Conservation (phyloP, 805 yeast genomes). For the Candida methanosorbosa region DNA sequence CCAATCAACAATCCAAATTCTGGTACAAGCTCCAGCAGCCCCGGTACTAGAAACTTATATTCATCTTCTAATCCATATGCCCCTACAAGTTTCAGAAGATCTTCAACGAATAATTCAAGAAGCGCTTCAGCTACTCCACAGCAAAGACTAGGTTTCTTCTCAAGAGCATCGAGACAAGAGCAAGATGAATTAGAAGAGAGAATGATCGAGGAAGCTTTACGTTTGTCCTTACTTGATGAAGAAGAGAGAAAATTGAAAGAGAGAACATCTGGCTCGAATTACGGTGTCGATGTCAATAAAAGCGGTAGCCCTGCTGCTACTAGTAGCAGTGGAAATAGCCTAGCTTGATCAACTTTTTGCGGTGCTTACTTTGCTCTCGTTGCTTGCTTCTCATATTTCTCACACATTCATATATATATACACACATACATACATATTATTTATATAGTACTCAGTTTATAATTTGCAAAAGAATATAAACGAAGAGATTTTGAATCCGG, state of each 20-base stretch:
- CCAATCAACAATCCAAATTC: not conserved
- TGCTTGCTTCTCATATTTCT: too few species aligned
- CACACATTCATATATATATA: too few species aligned
- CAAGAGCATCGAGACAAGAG: conserved; percentile 11
- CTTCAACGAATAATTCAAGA: conserved; percentile 4
- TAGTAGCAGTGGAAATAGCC: too few species aligned
- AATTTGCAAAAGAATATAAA: too few species aligned
- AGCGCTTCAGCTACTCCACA: conserved; percentile 1
- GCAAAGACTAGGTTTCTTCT: not conserved
- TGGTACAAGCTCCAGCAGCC: not conserved
- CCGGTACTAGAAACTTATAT: not conserved
- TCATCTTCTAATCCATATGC: not conserved
- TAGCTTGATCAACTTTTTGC: too few species aligned
- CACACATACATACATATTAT: too few species aligned
- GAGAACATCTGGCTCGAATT: not conserved
- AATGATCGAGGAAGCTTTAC: conserved; percentile 80
- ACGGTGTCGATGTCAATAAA: not conserved
- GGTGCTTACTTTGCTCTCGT: too few species aligned
- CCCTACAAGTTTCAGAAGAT: conserved; percentile 2
- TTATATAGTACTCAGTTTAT: too few species aligned
- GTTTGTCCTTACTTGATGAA: conserved; percentile 64
- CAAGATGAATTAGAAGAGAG: conserved; percentile 49
- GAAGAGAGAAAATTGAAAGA: conserved; percentile 39
- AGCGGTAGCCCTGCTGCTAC: too few species aligned
- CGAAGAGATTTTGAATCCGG: too few species aligned